phyloP scores from a whole-genome alignment of 345 rosid genomes.

The Populus ilicifolia region DNA sequence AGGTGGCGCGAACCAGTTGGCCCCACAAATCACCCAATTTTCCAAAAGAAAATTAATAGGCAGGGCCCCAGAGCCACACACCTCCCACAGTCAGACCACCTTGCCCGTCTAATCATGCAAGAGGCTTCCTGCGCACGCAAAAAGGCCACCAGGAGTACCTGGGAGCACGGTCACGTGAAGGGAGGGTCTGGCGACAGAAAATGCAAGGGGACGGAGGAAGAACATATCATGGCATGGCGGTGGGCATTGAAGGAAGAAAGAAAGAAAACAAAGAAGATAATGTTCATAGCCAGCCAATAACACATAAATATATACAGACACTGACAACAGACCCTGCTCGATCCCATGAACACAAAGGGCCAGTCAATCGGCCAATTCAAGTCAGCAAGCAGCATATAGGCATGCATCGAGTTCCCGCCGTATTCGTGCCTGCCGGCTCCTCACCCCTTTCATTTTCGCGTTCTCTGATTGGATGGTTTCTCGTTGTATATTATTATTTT shows the following conservation, averaged over 20 bases:
- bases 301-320: too few relatives aligned
- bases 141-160: neutral
- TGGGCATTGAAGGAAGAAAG: neutral
- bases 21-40: slow-evolving; percentile 1
- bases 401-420: slow-evolving; percentile 1
- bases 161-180: slow-evolving; percentile 25
- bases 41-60: neutral
- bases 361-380: neutral
- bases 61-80: neutral
- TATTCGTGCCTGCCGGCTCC: neutral
- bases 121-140: neutral
- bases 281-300: neutral
- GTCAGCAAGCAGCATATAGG: neutral
- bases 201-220: neutral
- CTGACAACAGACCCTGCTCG: slow-evolving; percentile 12
- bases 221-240: neutral
- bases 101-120: slow-evolving; percentile 11
- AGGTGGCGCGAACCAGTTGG: slow-evolving; percentile 9
- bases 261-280: neutral
- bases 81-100: neutral
- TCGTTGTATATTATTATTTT: too few relatives aligned
- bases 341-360: neutral
- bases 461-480: neutral
- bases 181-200: neutral
- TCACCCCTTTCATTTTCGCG: neutral